These are phyloP conservation scores for Chaetomium fimeti DNA, from an alignment of 495 filamentous ascomycete species.

Conservation along the genomic window DNA sequence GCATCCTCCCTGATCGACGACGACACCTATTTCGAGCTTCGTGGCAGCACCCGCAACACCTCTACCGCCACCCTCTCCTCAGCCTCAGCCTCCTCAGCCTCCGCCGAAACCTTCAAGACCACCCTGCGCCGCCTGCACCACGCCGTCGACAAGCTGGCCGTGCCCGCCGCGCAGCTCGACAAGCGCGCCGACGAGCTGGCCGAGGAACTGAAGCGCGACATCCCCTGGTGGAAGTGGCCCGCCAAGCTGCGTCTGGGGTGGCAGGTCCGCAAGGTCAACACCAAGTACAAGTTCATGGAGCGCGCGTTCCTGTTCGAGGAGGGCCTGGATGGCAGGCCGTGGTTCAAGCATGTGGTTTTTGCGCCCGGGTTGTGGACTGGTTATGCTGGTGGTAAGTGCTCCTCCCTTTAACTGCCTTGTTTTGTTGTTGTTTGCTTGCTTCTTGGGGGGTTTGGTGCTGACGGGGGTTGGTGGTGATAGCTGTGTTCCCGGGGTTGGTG, in stretches of 20 bases:
- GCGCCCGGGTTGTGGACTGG: constrained; percentile 87
- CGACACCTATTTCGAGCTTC: constrained; percentile 50
- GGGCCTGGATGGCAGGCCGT: constrained; percentile 77
- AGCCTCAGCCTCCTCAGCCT: constrained; percentile 39
- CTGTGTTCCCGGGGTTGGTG: constrained; percentile 79
- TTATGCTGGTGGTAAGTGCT: constrained; percentile 67
- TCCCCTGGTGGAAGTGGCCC: constrained; percentile 81
- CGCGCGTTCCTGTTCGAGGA: constrained; percentile 73
- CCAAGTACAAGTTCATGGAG: constrained; percentile 75
- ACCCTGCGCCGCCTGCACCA: constrained; percentile 45
- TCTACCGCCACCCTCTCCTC: constrained; percentile 35
- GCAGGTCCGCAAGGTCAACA: constrained; percentile 63
- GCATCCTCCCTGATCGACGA: constrained; percentile 38
- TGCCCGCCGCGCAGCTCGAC: constrained; percentile 59
- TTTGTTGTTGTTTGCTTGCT: not conserved
- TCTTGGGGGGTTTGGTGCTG: constrained; percentile 7
- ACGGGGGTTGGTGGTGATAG: constrained; percentile 28
- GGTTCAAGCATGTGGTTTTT: constrained; percentile 94
- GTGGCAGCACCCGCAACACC: constrained; percentile 51
- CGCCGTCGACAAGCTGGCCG: constrained; percentile 52
- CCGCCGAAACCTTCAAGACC: constrained; percentile 51
- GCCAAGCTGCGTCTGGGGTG: constrained; percentile 61
- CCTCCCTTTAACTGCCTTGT: not conserved
- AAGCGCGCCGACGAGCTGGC: constrained; percentile 62
- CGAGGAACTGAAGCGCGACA: constrained; percentile 61